Base-by-base conservation (phyloP, 1,284 basidiomycete species). In the Anthracocystis walkeri region DNA sequence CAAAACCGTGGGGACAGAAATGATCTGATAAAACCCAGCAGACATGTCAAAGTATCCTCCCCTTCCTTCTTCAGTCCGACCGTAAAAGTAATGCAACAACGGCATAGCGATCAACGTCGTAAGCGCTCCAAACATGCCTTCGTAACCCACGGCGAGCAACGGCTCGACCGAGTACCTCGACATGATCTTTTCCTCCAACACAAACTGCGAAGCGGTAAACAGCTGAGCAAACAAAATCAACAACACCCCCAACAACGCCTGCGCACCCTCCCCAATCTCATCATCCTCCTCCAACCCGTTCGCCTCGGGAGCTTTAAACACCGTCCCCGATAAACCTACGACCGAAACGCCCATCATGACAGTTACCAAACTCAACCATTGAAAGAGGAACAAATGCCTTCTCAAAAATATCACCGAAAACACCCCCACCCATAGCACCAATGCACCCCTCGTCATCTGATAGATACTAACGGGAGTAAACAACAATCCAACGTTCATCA, bases 401-500 rank as follows among this genome's bases (percentile, higher is more conserved):
- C 90, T 90, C 63, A 99, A 90, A 88, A 99, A 99, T 73, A 95
- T 86, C 81, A 99, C 95, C 58, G 92, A 93, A 76, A 98, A 90
- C 60, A 94, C 86, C 41, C 95, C 97, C 72, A 99, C 97, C 87
- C 97, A 99, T 57, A 99, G 90, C 57, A 99, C 96, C 62, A 99
- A 90, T 14, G 95, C 93, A 45, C 97, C 97, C 73, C 97, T 90
- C 44, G 93, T 94, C 96, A 98, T 98, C 62, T 87, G 96, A 88
- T 93, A 98, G 81, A 99, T 94, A 56, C 94, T 97, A 46, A 98
- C 96, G 25, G 95, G 95, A 1, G 94, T 96, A 86, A 96, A 94
- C 52, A 98, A 89, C 57, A 98, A 89, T 63, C 95, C 95, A 78
- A 95, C 89, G 82, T 97, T 97, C 95, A 97, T 97, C 78, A 94